Evolutionary conservation across 805 yeast genomes (phyloP).

Genomic region (Sugiyamaella qingdaonensis): DNA sequence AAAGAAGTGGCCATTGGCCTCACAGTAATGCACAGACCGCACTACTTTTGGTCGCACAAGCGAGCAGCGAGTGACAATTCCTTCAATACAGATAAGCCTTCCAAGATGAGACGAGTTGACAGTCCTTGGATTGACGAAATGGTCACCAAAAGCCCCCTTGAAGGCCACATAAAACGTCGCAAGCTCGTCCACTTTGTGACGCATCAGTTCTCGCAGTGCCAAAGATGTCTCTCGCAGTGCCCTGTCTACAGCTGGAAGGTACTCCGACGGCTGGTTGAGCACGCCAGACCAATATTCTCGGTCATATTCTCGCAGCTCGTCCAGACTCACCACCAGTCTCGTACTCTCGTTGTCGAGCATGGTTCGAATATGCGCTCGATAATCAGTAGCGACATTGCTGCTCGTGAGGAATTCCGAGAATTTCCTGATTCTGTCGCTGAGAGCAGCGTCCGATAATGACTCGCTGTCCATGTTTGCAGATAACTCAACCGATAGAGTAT

Average conservation of each 20-base stretch:
- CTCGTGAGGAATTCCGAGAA: constrained; percentile 82
- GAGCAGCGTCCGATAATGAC: constrained; percentile 33
- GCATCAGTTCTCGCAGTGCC: constrained; percentile 61
- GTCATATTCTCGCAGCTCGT: constrained; percentile 84
- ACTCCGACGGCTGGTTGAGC: constrained; percentile 74
- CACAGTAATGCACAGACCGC: constrained; percentile 90
- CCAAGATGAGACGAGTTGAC: constrained; percentile 73
- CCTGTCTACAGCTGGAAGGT: constrained; percentile 80
- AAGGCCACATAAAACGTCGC: constrained; percentile 73
- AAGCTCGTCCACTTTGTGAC: constrained; percentile 50
- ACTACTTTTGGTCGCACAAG: constrained; percentile 88
- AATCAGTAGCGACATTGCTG: constrained; percentile 51
- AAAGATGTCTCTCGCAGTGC: constrained; percentile 78
- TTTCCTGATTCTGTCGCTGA: constrained; percentile 78
- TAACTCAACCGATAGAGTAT: neutral
- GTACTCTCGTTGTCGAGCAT: constrained; percentile 65
- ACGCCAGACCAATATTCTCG: constrained; percentile 71
- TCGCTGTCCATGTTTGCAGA: constrained; percentile 3
- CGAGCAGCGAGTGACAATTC: constrained; percentile 91
- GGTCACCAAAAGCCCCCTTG: constrained; percentile 87
- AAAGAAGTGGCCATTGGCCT: constrained; percentile 74
- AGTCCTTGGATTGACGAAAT: constrained; percentile 82
- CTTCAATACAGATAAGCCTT: constrained; percentile 82
- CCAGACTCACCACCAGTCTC: constrained; percentile 72
- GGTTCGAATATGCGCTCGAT: constrained; percentile 63